phyloP scores from a whole-genome alignment of 495 filamentous ascomycete genomes.

The Hypoxylon lienhwacheense region DNA sequence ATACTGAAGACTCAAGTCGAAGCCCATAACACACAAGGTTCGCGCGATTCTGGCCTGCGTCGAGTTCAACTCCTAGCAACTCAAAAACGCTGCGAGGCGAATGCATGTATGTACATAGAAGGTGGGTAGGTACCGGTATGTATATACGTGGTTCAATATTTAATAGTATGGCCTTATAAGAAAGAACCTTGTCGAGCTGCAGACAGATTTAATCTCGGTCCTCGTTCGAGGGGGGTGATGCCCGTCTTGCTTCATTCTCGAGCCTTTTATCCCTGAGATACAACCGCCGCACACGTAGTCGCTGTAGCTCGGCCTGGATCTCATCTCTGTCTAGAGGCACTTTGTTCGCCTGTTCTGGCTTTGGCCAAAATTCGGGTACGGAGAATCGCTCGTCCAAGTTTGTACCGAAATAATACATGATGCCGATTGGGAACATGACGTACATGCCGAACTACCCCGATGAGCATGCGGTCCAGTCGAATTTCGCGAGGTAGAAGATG shows the following conservation, averaged over 20 bases:
- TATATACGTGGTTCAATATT: no score
- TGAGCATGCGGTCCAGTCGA: neutral
- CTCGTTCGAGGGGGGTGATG: constrained; percentile 39
- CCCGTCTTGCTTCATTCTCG: constrained; percentile 53
- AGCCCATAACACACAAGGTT: neutral
- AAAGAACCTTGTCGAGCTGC: no score
- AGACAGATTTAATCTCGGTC: constrained; percentile 19
- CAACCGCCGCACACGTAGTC: constrained; percentile 64
- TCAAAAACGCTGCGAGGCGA: constrained; percentile 25
- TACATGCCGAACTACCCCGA: constrained; percentile 88
- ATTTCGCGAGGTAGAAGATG: neutral
- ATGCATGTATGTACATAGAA: constrained; percentile 15
- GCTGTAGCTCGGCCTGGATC: constrained; percentile 73
- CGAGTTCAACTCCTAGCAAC: constrained; percentile 1
- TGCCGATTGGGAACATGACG: constrained; percentile 95
- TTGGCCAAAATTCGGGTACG: constrained; percentile 93
- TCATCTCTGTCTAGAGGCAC: constrained; percentile 90
- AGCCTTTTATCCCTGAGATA: constrained; percentile 62
- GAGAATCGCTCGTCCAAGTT: constrained; percentile 92
- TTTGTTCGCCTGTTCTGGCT: constrained; percentile 77
- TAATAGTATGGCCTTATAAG: no score
- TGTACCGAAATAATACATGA: constrained; percentile 99
- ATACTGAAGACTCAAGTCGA: neutral
- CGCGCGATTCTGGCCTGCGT: neutral
- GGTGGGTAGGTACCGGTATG: no score